Conservation (phyloP, 2,329 filamentous ascomycete species). For the Chaetomiaceae sp. region DNA sequence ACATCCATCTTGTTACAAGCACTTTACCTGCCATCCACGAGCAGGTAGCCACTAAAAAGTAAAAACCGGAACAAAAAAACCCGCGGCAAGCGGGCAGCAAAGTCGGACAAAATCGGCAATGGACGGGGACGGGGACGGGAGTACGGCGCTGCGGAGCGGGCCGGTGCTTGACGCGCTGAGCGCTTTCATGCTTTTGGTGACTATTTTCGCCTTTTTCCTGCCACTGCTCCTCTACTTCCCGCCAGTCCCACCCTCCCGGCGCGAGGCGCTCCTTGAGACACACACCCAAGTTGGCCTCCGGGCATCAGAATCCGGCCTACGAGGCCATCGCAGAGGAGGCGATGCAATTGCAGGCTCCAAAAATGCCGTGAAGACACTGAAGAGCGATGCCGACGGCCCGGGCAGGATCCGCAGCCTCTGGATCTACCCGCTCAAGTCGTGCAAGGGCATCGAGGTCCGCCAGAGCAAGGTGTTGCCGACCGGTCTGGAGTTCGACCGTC, state of each 20-base stretch:
- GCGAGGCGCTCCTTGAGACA: slow-evolving; percentile 52
- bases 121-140: slow-evolving; percentile 15
- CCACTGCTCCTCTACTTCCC: slow-evolving; percentile 53
- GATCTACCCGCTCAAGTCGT: slow-evolving; percentile 82
- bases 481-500: slow-evolving; percentile 73
- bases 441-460: slow-evolving; percentile 68
- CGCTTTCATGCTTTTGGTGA: slow-evolving; percentile 40
- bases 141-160: slow-evolving; percentile 15
- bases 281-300: slow-evolving; percentile 46
- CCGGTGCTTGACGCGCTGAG: slow-evolving; percentile 27
- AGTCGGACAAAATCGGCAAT: slow-evolving; percentile 2
- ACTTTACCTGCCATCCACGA: background rate
- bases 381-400: background rate
- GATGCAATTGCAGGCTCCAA: background rate
- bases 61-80: background rate
- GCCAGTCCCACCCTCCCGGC: slow-evolving; percentile 48
- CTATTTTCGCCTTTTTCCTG: slow-evolving; percentile 47
- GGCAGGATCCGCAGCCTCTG: slow-evolving; percentile 60
- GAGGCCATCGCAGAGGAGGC: slow-evolving; percentile 18
- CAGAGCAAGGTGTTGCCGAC: slow-evolving; percentile 59
- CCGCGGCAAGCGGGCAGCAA: background rate
- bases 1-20: background rate
- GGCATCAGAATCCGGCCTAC: slow-evolving; percentile 37
- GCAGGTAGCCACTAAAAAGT: background rate
- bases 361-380: no score